These are phyloP conservation scores for Jatropha curcas DNA, from an alignment of 345 rosid genomes.

Conservation along the genomic window DNA sequence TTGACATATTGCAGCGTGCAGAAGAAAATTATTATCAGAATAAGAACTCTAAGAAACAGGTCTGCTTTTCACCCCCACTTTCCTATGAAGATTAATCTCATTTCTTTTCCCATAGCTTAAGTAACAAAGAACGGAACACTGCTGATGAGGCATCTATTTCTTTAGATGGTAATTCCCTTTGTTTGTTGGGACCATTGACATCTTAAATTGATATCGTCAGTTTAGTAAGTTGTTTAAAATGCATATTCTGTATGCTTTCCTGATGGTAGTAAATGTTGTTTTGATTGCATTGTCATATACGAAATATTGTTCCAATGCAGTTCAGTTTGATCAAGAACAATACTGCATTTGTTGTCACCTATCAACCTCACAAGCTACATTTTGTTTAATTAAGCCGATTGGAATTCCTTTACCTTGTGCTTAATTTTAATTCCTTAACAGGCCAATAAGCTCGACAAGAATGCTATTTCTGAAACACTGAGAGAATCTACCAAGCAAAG, in stretches of 20 bases:
- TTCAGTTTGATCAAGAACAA: neutral
- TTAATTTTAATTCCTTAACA: constrained; percentile 26
- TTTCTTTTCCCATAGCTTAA: neutral
- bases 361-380: neutral
- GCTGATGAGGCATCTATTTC: neutral
- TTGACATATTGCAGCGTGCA: constrained; percentile 65
- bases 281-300: neutral
- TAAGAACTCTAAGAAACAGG: constrained; percentile 56
- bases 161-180: neutral
- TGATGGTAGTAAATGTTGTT: neutral
- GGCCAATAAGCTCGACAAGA: constrained; percentile 63
- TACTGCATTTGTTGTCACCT: neutral
- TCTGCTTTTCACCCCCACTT: constrained; percentile 13
- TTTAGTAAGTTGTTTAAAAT: too few relatives aligned
- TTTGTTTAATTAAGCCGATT: neutral
- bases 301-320: neutral
- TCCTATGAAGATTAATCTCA: neutral
- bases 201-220: neutral
- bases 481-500: constrained; percentile 76
- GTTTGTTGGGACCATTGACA: neutral
- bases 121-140: neutral
- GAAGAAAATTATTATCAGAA: constrained; percentile 65
- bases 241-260: neutral
- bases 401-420: constrained; percentile 3
- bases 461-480: constrained; percentile 56